A percentile compares a stretch with the other conserved stretches of the same genome.
Evolutionary conservation across 2,329 filamentous ascomycete species (phyloP).

Genomic region (Colletotrichum incanum): DNA sequence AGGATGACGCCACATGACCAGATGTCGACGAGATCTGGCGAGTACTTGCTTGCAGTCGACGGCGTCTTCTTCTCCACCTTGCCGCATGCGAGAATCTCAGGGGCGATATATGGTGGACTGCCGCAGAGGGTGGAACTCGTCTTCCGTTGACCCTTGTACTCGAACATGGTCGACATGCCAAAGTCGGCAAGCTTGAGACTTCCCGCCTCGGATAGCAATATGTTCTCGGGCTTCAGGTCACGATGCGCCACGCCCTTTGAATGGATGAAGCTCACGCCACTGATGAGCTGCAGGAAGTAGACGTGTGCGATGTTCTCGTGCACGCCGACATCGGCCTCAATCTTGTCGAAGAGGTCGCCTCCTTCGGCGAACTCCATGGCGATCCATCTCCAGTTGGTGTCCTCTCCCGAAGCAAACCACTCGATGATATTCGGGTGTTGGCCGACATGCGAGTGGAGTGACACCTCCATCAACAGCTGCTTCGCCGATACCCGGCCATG

Average conservation of each 20-base stretch:
- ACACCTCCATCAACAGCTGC: conserved; percentile 93
- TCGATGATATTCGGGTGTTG: conserved; percentile 95
- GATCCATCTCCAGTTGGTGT: conserved; percentile 93
- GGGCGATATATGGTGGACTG: conserved; percentile 96
- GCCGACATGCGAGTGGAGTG: conserved; percentile 89
- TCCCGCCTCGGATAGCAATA: conserved; percentile 87
- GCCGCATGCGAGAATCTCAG: conserved; percentile 81
- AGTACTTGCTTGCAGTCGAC: conserved; percentile 72
- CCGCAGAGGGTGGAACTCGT: conserved; percentile 92
- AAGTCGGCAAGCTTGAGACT: conserved; percentile 97
- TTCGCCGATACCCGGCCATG: conserved; percentile 91
- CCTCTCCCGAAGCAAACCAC: conserved; percentile 91
- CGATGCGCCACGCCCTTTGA: conserved; percentile 95
- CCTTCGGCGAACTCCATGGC: conserved; percentile 98
- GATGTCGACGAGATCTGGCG: conserved; percentile 87
- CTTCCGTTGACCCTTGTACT: conserved; percentile 88
- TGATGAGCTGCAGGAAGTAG: conserved; percentile 93
- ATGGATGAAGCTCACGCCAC: conserved; percentile 95
- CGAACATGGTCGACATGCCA: conserved; percentile 93
- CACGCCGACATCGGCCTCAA: conserved; percentile 97
- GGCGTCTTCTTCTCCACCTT: conserved; percentile 60
- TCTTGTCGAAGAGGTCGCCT: conserved; percentile 98
- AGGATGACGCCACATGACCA: conserved; percentile 99
- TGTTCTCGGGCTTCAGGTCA: conserved; percentile 95
- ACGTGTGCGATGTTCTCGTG: conserved; percentile 94